phyloP scores from a whole-genome alignment of 345 rosid genomes.

The Salix suchowensis region DNA sequence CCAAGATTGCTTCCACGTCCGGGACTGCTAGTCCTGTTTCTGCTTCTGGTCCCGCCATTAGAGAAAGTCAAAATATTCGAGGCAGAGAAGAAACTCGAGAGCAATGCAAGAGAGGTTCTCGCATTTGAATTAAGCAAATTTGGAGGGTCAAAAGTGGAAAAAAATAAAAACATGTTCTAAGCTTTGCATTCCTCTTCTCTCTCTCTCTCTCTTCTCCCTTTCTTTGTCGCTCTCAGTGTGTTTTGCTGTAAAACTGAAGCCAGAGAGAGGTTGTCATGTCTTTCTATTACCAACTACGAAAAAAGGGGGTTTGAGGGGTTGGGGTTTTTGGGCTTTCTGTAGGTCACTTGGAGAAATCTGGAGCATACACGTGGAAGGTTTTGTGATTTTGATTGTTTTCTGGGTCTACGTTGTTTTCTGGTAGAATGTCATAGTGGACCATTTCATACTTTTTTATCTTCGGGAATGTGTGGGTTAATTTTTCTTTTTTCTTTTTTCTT shows the following conservation, averaged over 20 bases:
- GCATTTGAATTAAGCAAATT: conserved; percentile 38
- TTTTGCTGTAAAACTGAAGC: conserved; percentile 50
- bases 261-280: conserved; percentile 24
- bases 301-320: not conserved
- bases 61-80: not conserved
- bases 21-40: conserved; percentile 16
- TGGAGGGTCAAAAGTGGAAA: conserved; percentile 35
- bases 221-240: not conserved
- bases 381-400: not conserved
- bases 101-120: conserved; percentile 3
- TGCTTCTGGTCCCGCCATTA: conserved; percentile 32
- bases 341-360: conserved; percentile 2
- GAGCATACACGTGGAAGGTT: conserved; percentile 1
- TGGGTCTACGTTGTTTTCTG: conserved; percentile 5
- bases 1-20: conserved; percentile 53
- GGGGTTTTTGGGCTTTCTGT: not conserved
- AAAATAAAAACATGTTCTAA: conserved; percentile 23
- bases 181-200: conserved; percentile 39
- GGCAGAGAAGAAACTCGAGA: not conserved
- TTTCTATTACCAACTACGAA: conserved; percentile 57
- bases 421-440: conserved; percentile 30
- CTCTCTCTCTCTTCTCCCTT: conserved; percentile 12
- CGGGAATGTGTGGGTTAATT: not conserved
- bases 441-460: not conserved
- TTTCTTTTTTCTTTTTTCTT: not conserved